A percentile compares a stretch with the other conserved stretches of the same genome.
Evolutionary conservation across 164 flowering plant genomes (phyloP).

Genomic region (Chloranthus sessilifolius): DNA sequence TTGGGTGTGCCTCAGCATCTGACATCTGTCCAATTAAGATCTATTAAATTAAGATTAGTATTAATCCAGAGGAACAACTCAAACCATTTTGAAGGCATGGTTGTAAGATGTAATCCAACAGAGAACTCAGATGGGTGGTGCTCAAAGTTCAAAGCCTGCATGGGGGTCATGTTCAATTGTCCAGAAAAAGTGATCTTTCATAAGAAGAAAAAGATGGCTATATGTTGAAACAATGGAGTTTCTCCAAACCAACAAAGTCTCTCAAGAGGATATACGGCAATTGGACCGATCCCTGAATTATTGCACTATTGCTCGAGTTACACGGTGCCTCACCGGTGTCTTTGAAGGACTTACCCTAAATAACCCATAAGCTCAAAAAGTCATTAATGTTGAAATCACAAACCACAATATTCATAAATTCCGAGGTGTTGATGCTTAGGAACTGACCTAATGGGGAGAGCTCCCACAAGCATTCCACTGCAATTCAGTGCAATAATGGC

Average conservation of each 20-base stretch:
- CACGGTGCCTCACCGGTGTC: slow-evolving; percentile 92
- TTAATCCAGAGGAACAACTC: too few species aligned
- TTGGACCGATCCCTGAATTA: slow-evolving; percentile 2
- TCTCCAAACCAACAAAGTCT: slow-evolving; percentile 10
- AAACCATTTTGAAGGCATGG: background rate
- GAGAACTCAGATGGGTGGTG: background rate
- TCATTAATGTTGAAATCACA: background rate
- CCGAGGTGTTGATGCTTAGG: background rate
- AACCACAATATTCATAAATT: background rate
- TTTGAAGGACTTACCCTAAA: slow-evolving; percentile 96
- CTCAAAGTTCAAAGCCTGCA: slow-evolving; percentile 3
- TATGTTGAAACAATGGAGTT: slow-evolving; percentile 13
- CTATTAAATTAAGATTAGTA: too few species aligned
- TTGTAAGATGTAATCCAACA: background rate
- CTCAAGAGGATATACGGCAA: slow-evolving; percentile 12
- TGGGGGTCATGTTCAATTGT: slow-evolving; percentile 5
- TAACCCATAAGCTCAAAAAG: slow-evolving; percentile 2
- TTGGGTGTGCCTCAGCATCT: too few species aligned
- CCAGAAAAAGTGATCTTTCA: slow-evolving; percentile 10
- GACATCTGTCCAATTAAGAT: too few species aligned
- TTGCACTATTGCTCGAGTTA: slow-evolving; percentile 41
- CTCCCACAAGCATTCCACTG: slow-evolving; percentile 75
- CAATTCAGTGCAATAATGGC: slow-evolving; percentile 87
- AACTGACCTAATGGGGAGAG: slow-evolving; percentile 73
- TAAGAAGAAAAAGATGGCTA: slow-evolving; percentile 9